Conservation (phyloP, 2,329 filamentous ascomycete genomes). For the Albifimbria verrucaria region DNA sequence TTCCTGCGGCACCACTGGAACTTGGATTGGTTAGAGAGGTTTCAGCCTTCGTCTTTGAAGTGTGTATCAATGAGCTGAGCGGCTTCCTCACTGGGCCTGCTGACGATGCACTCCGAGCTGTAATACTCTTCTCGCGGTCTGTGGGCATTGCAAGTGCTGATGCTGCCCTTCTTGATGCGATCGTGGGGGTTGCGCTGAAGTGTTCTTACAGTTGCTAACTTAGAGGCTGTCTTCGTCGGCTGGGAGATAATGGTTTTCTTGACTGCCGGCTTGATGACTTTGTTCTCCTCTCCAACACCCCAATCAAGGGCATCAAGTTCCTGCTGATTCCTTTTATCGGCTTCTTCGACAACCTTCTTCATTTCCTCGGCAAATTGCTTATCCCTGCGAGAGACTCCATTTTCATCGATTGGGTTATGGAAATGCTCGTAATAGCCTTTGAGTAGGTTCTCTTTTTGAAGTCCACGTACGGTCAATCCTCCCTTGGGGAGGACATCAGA, state of each 20-base stretch:
- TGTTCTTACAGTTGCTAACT: conserved; percentile 5
- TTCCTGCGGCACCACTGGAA: conserved; percentile 57
- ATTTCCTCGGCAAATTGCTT: conserved; percentile 55
- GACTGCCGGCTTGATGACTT: conserved; percentile 27
- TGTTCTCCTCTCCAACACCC: conserved; percentile 53
- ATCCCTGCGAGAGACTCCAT: conserved; percentile 62
- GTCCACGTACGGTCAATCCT: conserved; percentile 52
- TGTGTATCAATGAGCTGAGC: conserved; percentile 25
- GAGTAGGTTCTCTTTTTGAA: conserved; percentile 57
- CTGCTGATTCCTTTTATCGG: conserved; percentile 65
- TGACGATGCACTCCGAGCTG: background rate
- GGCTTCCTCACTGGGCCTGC: conserved; percentile 17
- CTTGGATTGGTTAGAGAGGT: conserved; percentile 42
- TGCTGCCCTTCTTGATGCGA: conserved; percentile 49
- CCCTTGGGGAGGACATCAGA: conserved; percentile 64
- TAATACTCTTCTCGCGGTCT: conserved; percentile 17
- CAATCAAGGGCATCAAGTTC: conserved; percentile 63
- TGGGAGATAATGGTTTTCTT: background rate
- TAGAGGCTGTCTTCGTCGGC: background rate
- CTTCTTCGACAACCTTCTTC: conserved; percentile 48
- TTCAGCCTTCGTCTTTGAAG: conserved; percentile 28
- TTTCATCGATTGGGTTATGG: conserved; percentile 62
- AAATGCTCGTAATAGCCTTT: conserved; percentile 61
- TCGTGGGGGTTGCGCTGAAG: conserved; percentile 20
- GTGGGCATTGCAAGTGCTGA: conserved; percentile 45